Evolutionary conservation across 2,329 filamentous ascomycete species (phyloP), one percentile per base, ranked within the genome.

Genomic region (Colletotrichum spinosum): DNA sequence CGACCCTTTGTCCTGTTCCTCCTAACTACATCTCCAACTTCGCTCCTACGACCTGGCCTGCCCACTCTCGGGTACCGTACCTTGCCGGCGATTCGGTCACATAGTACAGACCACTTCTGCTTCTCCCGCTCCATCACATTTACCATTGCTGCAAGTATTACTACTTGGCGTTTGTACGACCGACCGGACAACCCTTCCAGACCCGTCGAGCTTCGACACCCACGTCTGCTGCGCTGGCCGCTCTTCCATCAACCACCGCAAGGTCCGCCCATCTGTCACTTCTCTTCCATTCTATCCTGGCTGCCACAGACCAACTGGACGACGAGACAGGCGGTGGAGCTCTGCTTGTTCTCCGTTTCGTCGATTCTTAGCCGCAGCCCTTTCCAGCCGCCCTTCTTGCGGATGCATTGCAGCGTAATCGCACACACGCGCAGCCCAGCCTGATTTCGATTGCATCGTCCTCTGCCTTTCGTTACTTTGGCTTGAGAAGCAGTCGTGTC

Each of bases 341-440:
- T 25, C 53, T 65, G 38, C 60, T 65, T 42, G 49, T 65, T 50
- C 41, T 49, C 50, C 35, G 48, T 65, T 60, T 65, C 60, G 64
- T 67, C 60, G 60, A 67, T 55, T 65, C 54, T 60, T 60, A 67
- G 64, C 60, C 64, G 54, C 55, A 67, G 54, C 54, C 46, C 50
- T 58, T 55, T 45, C 55, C 54, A 65, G 65, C 52, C 63, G 60
- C 60, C 64, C 64, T 45, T 67, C 60, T 49, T 34, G 59, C 58
- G 44, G 48, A 42, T 51, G 45, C 45, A 45, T 54, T 55, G 60
- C 54, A 60, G 54, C 60, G 60, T 55, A 42, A 59, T 67, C 60
- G 64, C 60, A 65, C 35, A 44, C 13, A 51, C 50, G 55, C 60
- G 38, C 49, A 65, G 50, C 54, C 48, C 64, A 65, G 60, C 64